These are phyloP conservation scores for Jamesozyma spencerorum DNA, from an alignment of 805 yeast genomes.

Conservation along the genomic window DNA sequence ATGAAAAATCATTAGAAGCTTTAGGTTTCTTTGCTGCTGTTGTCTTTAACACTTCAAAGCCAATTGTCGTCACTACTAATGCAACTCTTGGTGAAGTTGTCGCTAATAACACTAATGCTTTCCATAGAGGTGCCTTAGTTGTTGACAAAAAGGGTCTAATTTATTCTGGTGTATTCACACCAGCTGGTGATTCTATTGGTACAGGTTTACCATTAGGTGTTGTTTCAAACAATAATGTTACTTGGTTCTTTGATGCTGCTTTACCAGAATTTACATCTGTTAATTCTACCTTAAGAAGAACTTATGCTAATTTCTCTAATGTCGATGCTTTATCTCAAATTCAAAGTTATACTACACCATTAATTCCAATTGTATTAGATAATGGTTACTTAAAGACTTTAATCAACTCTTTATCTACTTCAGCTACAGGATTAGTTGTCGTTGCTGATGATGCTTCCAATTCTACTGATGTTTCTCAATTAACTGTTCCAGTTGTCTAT, in stretches of 20 bases:
- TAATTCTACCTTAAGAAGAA: slow-evolving; percentile 16
- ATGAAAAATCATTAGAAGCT: slow-evolving; percentile 17
- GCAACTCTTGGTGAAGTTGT: slow-evolving; percentile 15
- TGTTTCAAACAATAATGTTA: slow-evolving; percentile 12
- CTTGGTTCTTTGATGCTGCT: slow-evolving; percentile 22
- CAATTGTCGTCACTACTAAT: slow-evolving; percentile 21
- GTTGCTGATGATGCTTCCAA: slow-evolving; percentile 17
- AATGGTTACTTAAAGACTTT: slow-evolving; percentile 15
- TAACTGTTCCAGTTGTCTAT: slow-evolving; percentile 24
- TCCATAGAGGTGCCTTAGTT: slow-evolving; percentile 20
- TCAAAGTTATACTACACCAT: slow-evolving; percentile 6
- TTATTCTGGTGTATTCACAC: slow-evolving; percentile 20
- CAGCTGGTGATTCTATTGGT: slow-evolving; percentile 6
- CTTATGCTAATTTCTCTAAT: slow-evolving; percentile 15
- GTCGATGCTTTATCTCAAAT: slow-evolving; percentile 8
- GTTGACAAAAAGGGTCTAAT: slow-evolving; percentile 14
- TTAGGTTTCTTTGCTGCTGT: slow-evolving; percentile 24
- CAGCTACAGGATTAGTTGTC: slow-evolving; percentile 22
- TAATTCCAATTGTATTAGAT: slow-evolving; percentile 25
- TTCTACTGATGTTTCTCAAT: slow-evolving; percentile 14
- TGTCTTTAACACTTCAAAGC: slow-evolving; percentile 15
- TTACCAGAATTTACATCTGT: slow-evolving; percentile 14
- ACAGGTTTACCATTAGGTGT: slow-evolving; percentile 23
- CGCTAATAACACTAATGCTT: slow-evolving; percentile 14
- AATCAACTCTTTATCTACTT: slow-evolving; percentile 14